phyloP scores from a whole-genome alignment of 441 rosid genomes.

The Daphne laureola region DNA sequence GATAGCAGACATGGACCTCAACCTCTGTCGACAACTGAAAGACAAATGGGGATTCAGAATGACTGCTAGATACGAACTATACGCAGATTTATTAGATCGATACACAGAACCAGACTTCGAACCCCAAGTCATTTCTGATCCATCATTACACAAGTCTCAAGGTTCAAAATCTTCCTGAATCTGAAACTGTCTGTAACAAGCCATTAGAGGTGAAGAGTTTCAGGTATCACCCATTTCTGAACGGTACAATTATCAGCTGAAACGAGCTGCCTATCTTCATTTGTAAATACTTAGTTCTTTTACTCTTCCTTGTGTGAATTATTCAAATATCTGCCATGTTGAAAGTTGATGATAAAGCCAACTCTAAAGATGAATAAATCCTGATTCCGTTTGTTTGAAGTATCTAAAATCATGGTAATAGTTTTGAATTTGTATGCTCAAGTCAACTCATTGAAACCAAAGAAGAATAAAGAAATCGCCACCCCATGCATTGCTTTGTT shows the following conservation, averaged over 20 bases:
- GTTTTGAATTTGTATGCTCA: too few species aligned
- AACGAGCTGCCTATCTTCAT: neutral
- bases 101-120: constrained; percentile 69
- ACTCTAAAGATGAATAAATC: too few species aligned
- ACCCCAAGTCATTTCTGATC: constrained; percentile 74
- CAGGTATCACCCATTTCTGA: neutral
- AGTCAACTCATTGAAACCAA: too few species aligned
- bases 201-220: constrained; percentile 7
- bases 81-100: constrained; percentile 43
- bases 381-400: too few species aligned
- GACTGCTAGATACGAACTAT: constrained; percentile 81
- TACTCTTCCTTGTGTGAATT: neutral
- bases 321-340: neutral
- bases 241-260: neutral
- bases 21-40: constrained; percentile 84
- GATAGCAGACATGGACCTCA: constrained; percentile 87
- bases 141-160: constrained; percentile 53
- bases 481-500: neutral
- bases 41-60: constrained; percentile 95
- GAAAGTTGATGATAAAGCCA: too few species aligned
- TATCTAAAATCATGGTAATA: too few species aligned
- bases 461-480: neutral
- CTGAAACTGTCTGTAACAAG: constrained; percentile 5
- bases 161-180: constrained; percentile 5
- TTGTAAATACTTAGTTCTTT: neutral